Evolutionary conservation across 164 flowering plant genomes (phyloP).

Genomic region (Chimonanthus praecox): DNA sequence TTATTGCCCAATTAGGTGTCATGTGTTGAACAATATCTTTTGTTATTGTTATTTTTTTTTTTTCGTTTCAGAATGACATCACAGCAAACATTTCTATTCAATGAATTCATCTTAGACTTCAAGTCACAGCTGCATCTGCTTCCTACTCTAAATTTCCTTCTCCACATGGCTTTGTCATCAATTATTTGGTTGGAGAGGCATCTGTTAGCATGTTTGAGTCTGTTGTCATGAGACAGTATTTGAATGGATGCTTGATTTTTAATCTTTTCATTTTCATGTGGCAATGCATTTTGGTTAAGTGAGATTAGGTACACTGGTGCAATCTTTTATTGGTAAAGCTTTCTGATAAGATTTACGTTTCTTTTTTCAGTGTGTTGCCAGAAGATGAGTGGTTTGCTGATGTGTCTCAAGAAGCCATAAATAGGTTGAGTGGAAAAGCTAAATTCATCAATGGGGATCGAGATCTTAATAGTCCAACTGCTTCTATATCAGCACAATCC

Average conservation of each 20-base stretch:
- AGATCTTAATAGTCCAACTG: conserved; percentile 88
- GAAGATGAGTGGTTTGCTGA: conserved; percentile 92
- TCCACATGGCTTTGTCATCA: not conserved
- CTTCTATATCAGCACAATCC: conserved; percentile 95
- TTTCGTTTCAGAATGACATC: not conserved
- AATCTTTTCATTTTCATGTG: not conserved
- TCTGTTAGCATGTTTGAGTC: not conserved
- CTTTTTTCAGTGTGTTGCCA: conserved; percentile 61
- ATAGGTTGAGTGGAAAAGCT: conserved; percentile 69
- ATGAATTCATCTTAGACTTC: too few relatives aligned
- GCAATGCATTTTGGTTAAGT: not conserved
- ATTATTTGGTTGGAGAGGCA: not conserved
- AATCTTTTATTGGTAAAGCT: not conserved
- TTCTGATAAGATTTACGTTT: not conserved
- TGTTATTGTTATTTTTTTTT: not conserved
- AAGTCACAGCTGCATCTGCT: not conserved
- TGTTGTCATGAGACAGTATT: not conserved
- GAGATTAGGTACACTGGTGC: not conserved
- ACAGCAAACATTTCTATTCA: not conserved
- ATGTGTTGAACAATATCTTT: not conserved
- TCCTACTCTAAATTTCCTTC: not conserved
- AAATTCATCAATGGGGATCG: conserved; percentile 66
- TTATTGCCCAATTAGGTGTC: not conserved
- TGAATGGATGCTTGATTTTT: too few relatives aligned
- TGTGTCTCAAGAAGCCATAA: conserved; percentile 75